phyloP scores from a whole-genome alignment of 176 grass and related monocot species.

The Zea luxurians region DNA sequence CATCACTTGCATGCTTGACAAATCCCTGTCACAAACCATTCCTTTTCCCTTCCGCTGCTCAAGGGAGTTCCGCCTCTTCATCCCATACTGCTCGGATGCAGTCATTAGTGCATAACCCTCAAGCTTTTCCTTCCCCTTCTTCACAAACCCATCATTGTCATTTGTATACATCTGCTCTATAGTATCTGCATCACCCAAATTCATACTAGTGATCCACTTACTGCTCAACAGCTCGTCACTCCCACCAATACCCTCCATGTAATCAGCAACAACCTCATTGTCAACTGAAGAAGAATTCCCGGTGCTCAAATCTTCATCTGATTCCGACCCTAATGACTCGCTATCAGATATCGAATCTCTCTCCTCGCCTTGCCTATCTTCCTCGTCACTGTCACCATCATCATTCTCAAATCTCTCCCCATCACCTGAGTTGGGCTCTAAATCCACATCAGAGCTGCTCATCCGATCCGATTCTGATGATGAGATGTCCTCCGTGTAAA shows the following conservation, averaged over 20 bases:
- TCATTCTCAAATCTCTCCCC: constrained; percentile 34
- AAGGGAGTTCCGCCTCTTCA: constrained; percentile 56
- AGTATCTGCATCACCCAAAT: constrained; percentile 53
- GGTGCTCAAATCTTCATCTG: constrained; percentile 42
- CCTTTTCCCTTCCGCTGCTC: constrained; percentile 38
- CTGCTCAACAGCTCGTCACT: constrained; percentile 54
- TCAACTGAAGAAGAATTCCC: constrained; percentile 59
- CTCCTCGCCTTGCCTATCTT: constrained; percentile 38
- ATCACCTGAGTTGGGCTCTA: constrained; percentile 31
- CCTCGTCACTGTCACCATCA: constrained; percentile 26
- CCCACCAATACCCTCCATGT: constrained; percentile 74
- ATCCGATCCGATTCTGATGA: constrained; percentile 62
- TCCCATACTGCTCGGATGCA: constrained; percentile 71
- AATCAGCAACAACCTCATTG: constrained; percentile 72
- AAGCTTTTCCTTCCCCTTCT: constrained; percentile 48
- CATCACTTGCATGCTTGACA: constrained; percentile 42
- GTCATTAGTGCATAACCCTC: constrained; percentile 65
- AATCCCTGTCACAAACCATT: constrained; percentile 14
- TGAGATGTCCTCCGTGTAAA: constrained; percentile 80
- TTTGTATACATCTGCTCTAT: constrained; percentile 47
- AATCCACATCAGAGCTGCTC: constrained; percentile 34
- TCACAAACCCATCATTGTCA: constrained; percentile 52
- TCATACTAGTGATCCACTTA: constrained; percentile 46
- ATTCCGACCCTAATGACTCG: constrained; percentile 29
- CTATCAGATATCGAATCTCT: constrained; percentile 16